phyloP scores from a whole-genome alignment of 352 stramenopile genomes.

The Salisapilia sapeloensis region DNA sequence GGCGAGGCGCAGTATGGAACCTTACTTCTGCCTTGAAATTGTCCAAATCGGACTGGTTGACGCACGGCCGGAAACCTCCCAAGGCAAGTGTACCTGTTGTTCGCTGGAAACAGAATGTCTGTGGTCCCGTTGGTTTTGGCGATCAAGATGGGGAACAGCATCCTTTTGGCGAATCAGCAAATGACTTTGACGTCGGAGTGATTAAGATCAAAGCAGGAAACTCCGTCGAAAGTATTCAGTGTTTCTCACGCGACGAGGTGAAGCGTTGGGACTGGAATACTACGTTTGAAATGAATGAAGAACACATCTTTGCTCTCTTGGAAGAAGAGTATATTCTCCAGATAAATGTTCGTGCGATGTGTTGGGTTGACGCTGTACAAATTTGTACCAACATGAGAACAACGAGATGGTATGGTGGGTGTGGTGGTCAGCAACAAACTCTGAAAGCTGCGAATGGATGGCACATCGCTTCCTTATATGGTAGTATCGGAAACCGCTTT shows the following conservation, averaged over 20 bases:
- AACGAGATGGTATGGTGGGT: slow-evolving; percentile 42
- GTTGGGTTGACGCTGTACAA: slow-evolving; percentile 48
- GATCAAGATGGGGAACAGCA: slow-evolving; percentile 20
- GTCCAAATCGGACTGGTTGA: too few species aligned
- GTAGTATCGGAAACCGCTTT: slow-evolving; percentile 18
- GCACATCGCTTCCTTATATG: slow-evolving; percentile 34
- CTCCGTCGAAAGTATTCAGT: slow-evolving; percentile 29
- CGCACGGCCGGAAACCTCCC: background rate
- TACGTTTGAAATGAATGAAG: slow-evolving; percentile 6
- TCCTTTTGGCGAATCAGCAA: slow-evolving; percentile 8
- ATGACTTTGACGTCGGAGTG: slow-evolving; percentile 13
- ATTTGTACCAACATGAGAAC: slow-evolving; percentile 39
- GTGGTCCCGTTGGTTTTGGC: slow-evolving; percentile 23
- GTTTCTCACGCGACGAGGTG: slow-evolving; percentile 13
- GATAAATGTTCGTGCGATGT: slow-evolving; percentile 32
- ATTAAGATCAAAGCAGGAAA: slow-evolving; percentile 15
- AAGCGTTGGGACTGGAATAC: slow-evolving; percentile 4
- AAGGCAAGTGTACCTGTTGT: slow-evolving; percentile 11
- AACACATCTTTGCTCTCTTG: slow-evolving; percentile 24
- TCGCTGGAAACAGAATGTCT: slow-evolving; percentile 20
- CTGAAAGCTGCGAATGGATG: slow-evolving; percentile 18
- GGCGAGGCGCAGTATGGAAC: slow-evolving; percentile 34
- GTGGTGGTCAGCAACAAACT: slow-evolving; percentile 21
- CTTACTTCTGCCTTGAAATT: slow-evolving; percentile 23
- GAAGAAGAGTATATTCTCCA: slow-evolving; percentile 24